Evolutionary conservation across 306 rosid genomes (phyloP), one percentile per base, ranked within the genome.

Genomic region (Lathyrus tuberosus): DNA sequence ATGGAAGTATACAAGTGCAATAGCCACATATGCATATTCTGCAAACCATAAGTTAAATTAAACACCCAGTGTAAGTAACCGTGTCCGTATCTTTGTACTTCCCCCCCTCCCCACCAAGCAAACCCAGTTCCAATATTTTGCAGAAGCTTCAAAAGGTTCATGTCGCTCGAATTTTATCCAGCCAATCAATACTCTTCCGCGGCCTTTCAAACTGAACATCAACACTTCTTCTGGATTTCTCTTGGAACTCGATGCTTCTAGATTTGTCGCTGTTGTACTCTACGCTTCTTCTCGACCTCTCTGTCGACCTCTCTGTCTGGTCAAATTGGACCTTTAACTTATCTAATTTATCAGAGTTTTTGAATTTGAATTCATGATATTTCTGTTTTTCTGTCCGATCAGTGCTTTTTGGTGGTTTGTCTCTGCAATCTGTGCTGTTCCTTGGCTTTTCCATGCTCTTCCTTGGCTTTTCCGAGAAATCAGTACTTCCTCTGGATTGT

Each of bases 151-250:
- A 67, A 62, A 57, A 82, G 22, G 9, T 67, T 88, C 81, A 87
- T 31, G 86, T 74, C 16, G 91, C 82, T 73, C 91, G 88, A 57
- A 85, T 80, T 79, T 91, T 82, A 22, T 91, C 97, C 81, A 91
- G 82, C 97, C 97, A 89, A 77, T 91, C 96, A 4, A 91, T 82
- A 48, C 94, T 91, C 84, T 86, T 89, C 70, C 94, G 79, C 0
- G 86, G 86, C 79, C 88, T 87, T 71, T 91, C 94, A 26, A 89
- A 78, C 85, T 91, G 94, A 69, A 78, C 83, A 65, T 91, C 97
- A 5, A 89, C 64, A 28, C 96, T 89, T 81, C 86, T 86, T 70
- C 94, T 75, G 16, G 96, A 86, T 64, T 81, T 91, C 72, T 89
- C 97, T 62, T 82, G 85, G 80, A 76, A 84, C 71, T 91, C 97